Evolutionary conservation across 148 eudicot genomes (phyloP).

Genomic region (Euryodendron excelsum): DNA sequence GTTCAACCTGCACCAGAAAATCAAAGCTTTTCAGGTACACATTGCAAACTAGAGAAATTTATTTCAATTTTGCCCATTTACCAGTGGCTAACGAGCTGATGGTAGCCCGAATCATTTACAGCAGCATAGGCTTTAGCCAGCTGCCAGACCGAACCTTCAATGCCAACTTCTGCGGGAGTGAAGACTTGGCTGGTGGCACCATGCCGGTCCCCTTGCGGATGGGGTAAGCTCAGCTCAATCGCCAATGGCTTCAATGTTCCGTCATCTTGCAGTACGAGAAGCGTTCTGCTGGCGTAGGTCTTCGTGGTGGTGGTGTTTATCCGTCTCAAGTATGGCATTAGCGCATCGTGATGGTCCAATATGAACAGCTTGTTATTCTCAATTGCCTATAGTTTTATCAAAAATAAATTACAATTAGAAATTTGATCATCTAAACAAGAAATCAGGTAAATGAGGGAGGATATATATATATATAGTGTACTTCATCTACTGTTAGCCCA

Average conservation of each 20-base stretch:
- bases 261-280: constrained; percentile 67
- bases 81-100: constrained; percentile 96
- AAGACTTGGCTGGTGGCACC: constrained; percentile 68
- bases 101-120: constrained; percentile 88
- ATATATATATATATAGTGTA: too few species aligned
- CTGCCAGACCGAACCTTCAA: constrained; percentile 75
- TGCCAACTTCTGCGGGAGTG: constrained; percentile 61
- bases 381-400: constrained; percentile 48
- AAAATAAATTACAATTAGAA: background rate
- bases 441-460: constrained; percentile 8
- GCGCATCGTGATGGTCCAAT: constrained; percentile 75
- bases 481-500: constrained; percentile 56
- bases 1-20: constrained; percentile 49
- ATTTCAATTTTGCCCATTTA: constrained; percentile 13
- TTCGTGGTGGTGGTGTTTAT: constrained; percentile 69
- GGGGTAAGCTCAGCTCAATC: constrained; percentile 82
- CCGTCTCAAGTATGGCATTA: constrained; percentile 73
- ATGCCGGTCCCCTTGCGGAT: constrained; percentile 53
- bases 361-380: constrained; percentile 61
- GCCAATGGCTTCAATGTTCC: constrained; percentile 84
- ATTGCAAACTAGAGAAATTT: background rate
- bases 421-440: too few species aligned
- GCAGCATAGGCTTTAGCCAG: constrained; percentile 90
- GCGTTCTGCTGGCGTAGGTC: constrained; percentile 73
- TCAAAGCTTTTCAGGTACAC: background rate